These are phyloP conservation scores for Penicillium brevicompactum DNA, from an alignment of 2,329 filamentous ascomycete species.

Conservation along the genomic window DNA sequence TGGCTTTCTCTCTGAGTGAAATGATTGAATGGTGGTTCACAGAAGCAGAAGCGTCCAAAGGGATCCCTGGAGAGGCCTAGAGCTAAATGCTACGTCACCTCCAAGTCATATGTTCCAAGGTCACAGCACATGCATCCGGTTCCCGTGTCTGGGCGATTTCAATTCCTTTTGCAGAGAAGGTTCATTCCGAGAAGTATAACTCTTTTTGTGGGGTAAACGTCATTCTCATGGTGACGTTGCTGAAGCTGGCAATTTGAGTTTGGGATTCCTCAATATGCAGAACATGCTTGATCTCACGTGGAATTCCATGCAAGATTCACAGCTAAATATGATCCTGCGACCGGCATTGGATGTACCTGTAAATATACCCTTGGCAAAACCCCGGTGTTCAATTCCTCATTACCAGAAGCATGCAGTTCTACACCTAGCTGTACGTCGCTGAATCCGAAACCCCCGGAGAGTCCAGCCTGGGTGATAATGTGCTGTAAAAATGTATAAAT, in stretches of 20 bases:
- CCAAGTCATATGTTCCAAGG: slow-evolving; percentile 20
- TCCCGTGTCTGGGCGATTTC: background rate
- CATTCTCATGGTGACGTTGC: background rate
- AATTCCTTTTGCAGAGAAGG: background rate
- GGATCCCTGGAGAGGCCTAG: slow-evolving; percentile 1
- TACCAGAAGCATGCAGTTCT: no score
- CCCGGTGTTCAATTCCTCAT: no score
- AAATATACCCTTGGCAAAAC: no score
- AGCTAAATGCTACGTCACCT: slow-evolving; percentile 26
- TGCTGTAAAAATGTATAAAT: background rate
- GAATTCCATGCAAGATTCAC: background rate
- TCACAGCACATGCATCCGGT: background rate
- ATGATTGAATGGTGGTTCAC: no score
- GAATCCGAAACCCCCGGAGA: no score
- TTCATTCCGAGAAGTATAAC: background rate
- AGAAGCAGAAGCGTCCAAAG: background rate
- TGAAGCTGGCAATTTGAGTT: background rate
- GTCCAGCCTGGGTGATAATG: no score
- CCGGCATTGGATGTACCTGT: no score
- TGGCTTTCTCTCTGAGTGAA: no score
- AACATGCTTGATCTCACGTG: no score
- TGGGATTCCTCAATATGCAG: no score
- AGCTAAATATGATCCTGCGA: background rate
- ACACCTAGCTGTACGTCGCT: no score
- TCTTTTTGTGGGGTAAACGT: slow-evolving; percentile 21